phyloP scores from a whole-genome alignment of 2,329 filamentous ascomycete genomes.

The Podosphaera xanthii region DNA sequence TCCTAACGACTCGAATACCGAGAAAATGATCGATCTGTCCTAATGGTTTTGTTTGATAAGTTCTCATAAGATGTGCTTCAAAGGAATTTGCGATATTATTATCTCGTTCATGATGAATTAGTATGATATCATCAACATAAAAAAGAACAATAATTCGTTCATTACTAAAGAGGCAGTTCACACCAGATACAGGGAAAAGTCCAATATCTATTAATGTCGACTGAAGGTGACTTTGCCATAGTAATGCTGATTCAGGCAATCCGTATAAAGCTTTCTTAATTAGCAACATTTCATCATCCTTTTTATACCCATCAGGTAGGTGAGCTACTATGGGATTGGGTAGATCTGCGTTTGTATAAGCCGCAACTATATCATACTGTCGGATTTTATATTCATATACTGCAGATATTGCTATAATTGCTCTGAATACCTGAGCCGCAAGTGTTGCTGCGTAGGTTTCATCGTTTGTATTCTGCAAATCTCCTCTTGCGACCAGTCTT shows the following conservation, averaged over 20 bases:
- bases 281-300: no score
- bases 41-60: not conserved
- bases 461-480: no score
- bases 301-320: not conserved
- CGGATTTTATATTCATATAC: not conserved
- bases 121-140: no score
- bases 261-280: no score
- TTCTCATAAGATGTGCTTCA: not conserved
- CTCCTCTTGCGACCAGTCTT: no score
- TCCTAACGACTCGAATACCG: not conserved
- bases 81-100: no score
- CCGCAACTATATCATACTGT: not conserved
- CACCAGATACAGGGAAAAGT: no score
- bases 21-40: not conserved
- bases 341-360: not conserved
- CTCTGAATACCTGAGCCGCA: not conserved
- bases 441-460: not conserved
- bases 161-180: no score
- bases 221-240: not conserved
- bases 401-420: not conserved
- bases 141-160: no score
- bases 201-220: not conserved
- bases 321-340: not conserved
- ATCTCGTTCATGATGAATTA: no score
- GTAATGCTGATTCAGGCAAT: not conserved